Base-by-base conservation (phyloP, 2,329 filamentous ascomycete species). In the Metarhizium robertsii region DNA sequence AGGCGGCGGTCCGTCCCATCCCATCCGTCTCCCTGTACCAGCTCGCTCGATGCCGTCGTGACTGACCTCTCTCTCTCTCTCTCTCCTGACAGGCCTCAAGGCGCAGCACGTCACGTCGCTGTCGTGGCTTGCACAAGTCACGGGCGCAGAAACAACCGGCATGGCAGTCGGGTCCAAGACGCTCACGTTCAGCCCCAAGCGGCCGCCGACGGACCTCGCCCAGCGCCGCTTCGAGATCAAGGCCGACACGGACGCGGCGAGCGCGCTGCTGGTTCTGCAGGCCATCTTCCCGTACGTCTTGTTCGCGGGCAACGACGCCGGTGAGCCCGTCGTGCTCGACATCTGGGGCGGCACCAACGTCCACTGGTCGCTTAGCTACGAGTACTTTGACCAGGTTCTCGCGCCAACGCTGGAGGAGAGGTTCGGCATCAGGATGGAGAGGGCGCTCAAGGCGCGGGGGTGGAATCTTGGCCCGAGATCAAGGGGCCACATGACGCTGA, bases 381-480 rank as follows among this genome's bases (percentile, higher is more conserved):
- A 86, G 61, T 86, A 85, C 61, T 67, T 85, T 3, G 79, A 83
- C 61, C 82, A 85, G 61, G 77, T 85, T 0, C 71, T 86, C 1
- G 67, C 84, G 36, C 82, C 82, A 2, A 70, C 73, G 0, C 67
- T 86, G 0, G 71, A 80, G 61, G 68, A 72, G 2, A 71, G 72
- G 3, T 83, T 84, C 54, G 73, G 75, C 2, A 66, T 84, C 45
- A 54, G 56, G 1, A 71, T 81, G 3, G 72, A 78, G 57, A 65
- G 79, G 7, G 61, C 66, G 18, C 62, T 84, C 10, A 66, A 71
- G 38, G 60, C 52, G 20, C 74, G 80, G 7, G 76, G 79, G 10
- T 86, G 82, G 82, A 74, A 72, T 43, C 60, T 69, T 0, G 79
- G 79, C 0, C 70, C 71, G 2, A 58, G 66, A 18, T 65, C 63